Evolutionary conservation across 371 early-diverging fungal species (phyloP).

Genomic region (Basidiobolus meristosporus): DNA sequence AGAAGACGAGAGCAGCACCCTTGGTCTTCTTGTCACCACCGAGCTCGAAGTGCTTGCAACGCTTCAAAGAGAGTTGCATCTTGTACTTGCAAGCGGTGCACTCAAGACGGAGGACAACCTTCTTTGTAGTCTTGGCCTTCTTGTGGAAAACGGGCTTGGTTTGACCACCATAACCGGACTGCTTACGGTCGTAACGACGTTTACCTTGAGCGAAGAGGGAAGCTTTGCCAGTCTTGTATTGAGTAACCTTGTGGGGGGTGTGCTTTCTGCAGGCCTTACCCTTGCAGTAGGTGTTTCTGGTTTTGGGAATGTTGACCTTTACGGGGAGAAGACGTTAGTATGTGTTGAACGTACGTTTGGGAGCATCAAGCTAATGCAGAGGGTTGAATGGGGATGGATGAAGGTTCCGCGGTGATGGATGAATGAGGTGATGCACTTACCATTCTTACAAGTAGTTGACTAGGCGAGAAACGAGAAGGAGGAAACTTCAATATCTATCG

Average conservation of each 20-base stretch:
- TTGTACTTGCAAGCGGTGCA: slow-evolving; percentile 97
- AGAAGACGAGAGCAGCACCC: slow-evolving; percentile 12
- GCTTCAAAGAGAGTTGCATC: slow-evolving; percentile 87
- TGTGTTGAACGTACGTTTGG: too few relatives aligned
- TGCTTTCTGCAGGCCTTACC: slow-evolving; percentile 91
- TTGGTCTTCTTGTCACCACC: slow-evolving; percentile 97
- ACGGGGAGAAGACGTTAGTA: too few relatives aligned
- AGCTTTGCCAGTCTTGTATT: slow-evolving; percentile 98
- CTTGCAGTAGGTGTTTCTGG: slow-evolving; percentile 68
- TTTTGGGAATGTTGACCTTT: slow-evolving; percentile 20
- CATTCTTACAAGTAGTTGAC: too few relatives aligned
- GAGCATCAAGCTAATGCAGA: too few relatives aligned
- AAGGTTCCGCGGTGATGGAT: slow-evolving; percentile 5
- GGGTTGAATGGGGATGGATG: too few relatives aligned
- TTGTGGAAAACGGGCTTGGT: slow-evolving; percentile 97
- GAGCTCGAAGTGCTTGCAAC: slow-evolving; percentile 99
- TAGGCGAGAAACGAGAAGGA: too few relatives aligned
- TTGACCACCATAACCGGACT: slow-evolving; percentile 96
- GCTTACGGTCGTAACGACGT: slow-evolving; percentile 78
- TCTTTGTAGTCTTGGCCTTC: slow-evolving; percentile 98
- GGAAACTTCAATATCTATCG: too few relatives aligned
- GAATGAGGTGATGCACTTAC: too few relatives aligned
- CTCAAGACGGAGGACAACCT: slow-evolving; percentile 95
- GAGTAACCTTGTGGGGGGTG: slow-evolving; percentile 96
- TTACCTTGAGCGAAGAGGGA: slow-evolving; percentile 67